Base-by-base conservation (phyloP, 2,329 filamentous ascomycete species). In the Alternaria viburni region DNA sequence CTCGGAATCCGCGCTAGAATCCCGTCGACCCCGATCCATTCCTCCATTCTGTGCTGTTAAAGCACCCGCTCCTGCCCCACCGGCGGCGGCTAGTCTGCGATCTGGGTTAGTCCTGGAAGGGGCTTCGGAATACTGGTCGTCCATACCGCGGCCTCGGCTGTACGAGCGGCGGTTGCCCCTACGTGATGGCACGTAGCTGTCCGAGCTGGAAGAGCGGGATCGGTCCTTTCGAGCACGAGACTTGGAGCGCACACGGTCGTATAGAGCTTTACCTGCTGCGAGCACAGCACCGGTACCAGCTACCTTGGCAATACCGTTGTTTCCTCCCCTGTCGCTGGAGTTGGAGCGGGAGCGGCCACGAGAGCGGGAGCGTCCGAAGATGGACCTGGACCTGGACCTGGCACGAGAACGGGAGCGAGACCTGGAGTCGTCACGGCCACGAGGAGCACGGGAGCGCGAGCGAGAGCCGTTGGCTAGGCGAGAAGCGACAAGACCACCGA, bases 401-500 rank as follows among this genome's bases (percentile, higher is more conserved):
- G 83, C 90, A 55, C 88, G 87, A 61, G 91, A 92, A 50, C 89
- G 88, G 68, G 71, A 68, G 54, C 65, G 69, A 36, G 74, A 78
- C 51, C 72, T 68, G 36, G 82, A 82, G 5, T 77, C 79, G 44
- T 79, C 80, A 46, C 80, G 81, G 71, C 80, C 76, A 54, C 77
- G 79, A 60, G 51, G 79, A 60, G 51, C 65, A 51, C 71, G 71
- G 86, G 89, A 82, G 85, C 88, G 74, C 85, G 89, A 77, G 88
- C 91, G 75, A 86, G 88, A 79, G 19, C 94, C 94, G 75, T 97
- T 94, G 77, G 97, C 88, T 65, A 97, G 83, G 58, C 92, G 91
- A 81, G 93, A 97, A 47, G 93, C 91, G 30, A 95, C 88, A 49
- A 97, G 86, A 79, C 95, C 95, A 74, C 93, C 94, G 63, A 97